Percentiles rank a stretch among this genome's conserved stretches.
Evolutionary conservation across 2,329 filamentous ascomycete genomes (phyloP).

Genomic region (Drechslerella coelobrocha): DNA sequence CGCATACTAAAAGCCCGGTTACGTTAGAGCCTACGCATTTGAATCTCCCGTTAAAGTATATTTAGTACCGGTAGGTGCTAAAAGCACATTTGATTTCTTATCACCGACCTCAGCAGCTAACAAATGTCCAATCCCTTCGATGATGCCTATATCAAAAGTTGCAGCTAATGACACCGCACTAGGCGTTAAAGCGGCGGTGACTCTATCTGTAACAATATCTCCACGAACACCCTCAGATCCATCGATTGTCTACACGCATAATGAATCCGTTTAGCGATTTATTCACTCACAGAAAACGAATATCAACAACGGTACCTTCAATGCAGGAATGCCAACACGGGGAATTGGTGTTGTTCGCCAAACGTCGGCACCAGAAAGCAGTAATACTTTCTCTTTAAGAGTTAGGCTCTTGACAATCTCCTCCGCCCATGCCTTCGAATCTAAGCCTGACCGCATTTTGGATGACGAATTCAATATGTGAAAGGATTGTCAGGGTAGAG

Average conservation of each 20-base stretch:
- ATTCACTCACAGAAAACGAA: no score
- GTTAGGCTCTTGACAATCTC: slow-evolving; percentile 54
- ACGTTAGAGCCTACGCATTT: no score
- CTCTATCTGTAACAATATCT: slow-evolving; percentile 55
- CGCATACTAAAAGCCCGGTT: slow-evolving; percentile 52
- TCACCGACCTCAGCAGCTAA: slow-evolving; percentile 55
- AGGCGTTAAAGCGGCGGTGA: slow-evolving; percentile 55
- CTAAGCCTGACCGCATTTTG: slow-evolving; percentile 53
- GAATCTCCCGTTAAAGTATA: no score
- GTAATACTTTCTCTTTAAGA: slow-evolving; percentile 56
- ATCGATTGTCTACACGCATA: slow-evolving; percentile 53
- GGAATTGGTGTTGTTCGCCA: slow-evolving; percentile 55
- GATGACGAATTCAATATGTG: no score
- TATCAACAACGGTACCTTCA: no score
- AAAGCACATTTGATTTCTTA: slow-evolving; percentile 55
- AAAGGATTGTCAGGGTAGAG: no score
- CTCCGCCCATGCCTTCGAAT: slow-evolving; percentile 55
- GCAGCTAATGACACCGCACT: slow-evolving; percentile 55
- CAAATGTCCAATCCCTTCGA: slow-evolving; percentile 53
- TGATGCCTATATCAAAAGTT: slow-evolving; percentile 55
- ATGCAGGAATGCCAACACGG: slow-evolving; percentile 54
- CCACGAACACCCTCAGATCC: slow-evolving; percentile 56
- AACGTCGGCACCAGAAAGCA: slow-evolving; percentile 55
- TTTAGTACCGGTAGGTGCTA: slow-evolving; percentile 55
- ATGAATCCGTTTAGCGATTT: neutral